Base-by-base conservation (phyloP, 257 asterid genomes). In the Ligustrum vulgare region DNA sequence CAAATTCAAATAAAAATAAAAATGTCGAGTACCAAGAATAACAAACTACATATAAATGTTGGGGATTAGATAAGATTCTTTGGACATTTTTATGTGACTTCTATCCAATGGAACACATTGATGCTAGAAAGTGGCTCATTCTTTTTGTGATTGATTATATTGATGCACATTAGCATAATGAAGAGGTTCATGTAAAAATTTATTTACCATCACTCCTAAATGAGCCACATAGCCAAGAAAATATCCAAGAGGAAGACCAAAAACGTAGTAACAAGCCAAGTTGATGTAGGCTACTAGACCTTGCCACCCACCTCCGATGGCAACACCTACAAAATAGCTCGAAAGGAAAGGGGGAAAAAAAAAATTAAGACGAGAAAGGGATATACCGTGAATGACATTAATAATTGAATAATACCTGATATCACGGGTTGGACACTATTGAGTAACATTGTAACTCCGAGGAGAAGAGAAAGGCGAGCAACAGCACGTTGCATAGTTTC, bases 261-360 rank as follows among this genome's bases (percentile, higher is more conserved):
- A 86, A 22, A 84, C 37, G 76, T 90, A 90, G 74, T 88, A 90
- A 34, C 88, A 79, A 32, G 79, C 91, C 87, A 90, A 72, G 80
- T 90, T 90, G 75, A 90, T 90, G 70, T 85, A 90, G 6, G 93
- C 96, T 41, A 88, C 93, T 66, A 88, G 63, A 66, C 86, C 86
- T 86, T 88, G 96, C 96, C 96, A 90, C 74, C 93, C 93, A 28
- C 91, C 96, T 78, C 93, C 93, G 3, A 90, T 84, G 3, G 96
- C 96, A 58, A 90, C 93, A 73, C 96, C 91, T 90, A 87, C 80
- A 71, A 20, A 32, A 31, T 3, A 47, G 31, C 39, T 25, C 15
- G 1, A 3, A 41, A 56, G n/a, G n/a, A n/a, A n/a, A n/a, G n/a
- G n/a, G n/a, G n/a, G n/a, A n/a, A n/a, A n/a, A n/a, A 51, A 58